Base-by-base conservation (phyloP, 2,329 filamentous ascomycete species). In the Alternaria dauci region DNA sequence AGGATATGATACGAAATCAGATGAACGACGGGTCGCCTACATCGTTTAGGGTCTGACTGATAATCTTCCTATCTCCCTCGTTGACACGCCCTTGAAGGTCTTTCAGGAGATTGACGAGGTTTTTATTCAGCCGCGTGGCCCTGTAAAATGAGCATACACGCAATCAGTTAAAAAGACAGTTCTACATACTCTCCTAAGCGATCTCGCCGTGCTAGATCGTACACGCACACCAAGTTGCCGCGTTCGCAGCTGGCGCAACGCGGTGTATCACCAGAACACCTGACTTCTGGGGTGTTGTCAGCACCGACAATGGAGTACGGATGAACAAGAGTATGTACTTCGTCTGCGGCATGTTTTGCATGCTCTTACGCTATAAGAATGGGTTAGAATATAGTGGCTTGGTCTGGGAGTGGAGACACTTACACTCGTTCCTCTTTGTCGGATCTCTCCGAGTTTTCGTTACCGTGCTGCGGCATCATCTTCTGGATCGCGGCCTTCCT, bases 171-270 rank as follows among this genome's bases (percentile, higher is more conserved):
- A 3, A 9, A 4, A 8, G 6, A 34, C 2, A 30, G 7, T 5
- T 38, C 14, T 9, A 52, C 67, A 25, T 48, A 71, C 70, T 71
- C 68, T 54, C 58, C 67, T 4, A 74, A 59, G 12, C 68, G 69
- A 55, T 74, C 70, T 28, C 67, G 62, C 2, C 71, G 68, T 26
- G 68, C 60, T 54, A 66, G 65, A 43, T 72, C 71, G 20, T 74
- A 74, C 3, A 67, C 52, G 30, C 71, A 74, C 9, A 41, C 26
- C 8, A 65, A 20, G 25, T 58, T 43, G 39, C 25, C 65, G 7
- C 48, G 51, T 47, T 63, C 55, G 44, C 72, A 74, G 28, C 60
- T 66, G 30, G 51, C 39, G 41, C 71, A 74, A 8, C 50, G 51
- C 23, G 72, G 72, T 8, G 51, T 43, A 11, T 68, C 69, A 14